Conservation (phyloP, 768 basidiomycete species). For the Pulveroboletus sp. region DNA sequence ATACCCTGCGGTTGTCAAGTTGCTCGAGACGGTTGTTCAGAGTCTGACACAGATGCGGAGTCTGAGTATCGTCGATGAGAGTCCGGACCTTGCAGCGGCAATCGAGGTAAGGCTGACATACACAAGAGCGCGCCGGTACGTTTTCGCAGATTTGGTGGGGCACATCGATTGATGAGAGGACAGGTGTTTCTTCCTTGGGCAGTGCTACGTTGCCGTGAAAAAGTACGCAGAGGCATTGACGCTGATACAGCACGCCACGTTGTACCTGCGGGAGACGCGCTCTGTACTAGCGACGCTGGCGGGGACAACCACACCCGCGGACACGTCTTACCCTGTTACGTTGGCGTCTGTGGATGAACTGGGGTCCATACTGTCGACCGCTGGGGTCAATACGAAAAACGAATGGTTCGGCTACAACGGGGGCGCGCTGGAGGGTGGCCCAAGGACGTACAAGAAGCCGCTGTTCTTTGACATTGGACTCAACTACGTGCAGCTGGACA, state of each 20-base stretch:
- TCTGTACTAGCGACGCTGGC: constrained; percentile 47
- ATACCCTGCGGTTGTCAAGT: constrained; percentile 85
- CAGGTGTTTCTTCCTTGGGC: constrained; percentile 73
- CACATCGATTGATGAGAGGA: constrained; percentile 1
- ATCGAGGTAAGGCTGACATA: constrained; percentile 73
- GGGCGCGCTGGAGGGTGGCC: constrained; percentile 44
- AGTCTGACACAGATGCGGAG: constrained; percentile 79
- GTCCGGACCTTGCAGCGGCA: constrained; percentile 72
- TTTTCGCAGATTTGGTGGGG: constrained; percentile 3
- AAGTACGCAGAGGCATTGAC: constrained; percentile 69
- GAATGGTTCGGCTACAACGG: constrained; percentile 81
- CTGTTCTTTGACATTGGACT: constrained; percentile 92
- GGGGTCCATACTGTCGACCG: constrained; percentile 45
- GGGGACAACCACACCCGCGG: constrained; percentile 36
- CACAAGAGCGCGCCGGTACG: constrained; percentile 69
- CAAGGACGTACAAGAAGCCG: constrained; percentile 67
- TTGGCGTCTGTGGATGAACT: constrained; percentile 42
- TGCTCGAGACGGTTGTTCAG: constrained; percentile 82
- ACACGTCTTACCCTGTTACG: constrained; percentile 52
- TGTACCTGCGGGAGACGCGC: constrained; percentile 71
- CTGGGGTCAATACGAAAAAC: constrained; percentile 52
- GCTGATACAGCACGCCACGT: constrained; percentile 63
- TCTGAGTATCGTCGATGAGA: constrained; percentile 83
- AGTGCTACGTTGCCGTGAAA: constrained; percentile 66
- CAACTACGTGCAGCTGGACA: constrained; percentile 85